phyloP scores from a whole-genome alignment of 805 yeast species.

The Starmera quercuum region DNA sequence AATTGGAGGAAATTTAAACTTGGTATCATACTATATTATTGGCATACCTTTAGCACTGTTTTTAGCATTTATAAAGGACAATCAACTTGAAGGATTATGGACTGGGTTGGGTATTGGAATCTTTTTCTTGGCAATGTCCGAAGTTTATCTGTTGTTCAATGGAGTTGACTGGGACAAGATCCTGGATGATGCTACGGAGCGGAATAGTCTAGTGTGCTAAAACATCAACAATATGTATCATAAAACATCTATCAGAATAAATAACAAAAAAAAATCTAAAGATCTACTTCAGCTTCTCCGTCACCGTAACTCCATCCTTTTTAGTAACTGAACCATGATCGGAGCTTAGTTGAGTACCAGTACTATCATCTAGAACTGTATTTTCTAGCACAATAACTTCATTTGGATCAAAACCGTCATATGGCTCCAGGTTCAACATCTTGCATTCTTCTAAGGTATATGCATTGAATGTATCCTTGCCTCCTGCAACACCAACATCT shows the following conservation, averaged over 20 bases:
- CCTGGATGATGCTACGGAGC: slow-evolving; percentile 25
- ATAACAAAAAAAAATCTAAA: no score
- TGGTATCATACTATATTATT: slow-evolving; percentile 51
- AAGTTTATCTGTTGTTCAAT: slow-evolving; percentile 27
- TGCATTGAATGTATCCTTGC: slow-evolving; percentile 19
- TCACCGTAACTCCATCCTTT: no score
- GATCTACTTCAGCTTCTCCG: background rate
- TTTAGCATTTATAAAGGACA: slow-evolving; percentile 39
- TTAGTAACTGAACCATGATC: no score
- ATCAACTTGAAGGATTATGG: slow-evolving; percentile 59
- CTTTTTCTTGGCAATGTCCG: slow-evolving; percentile 32
- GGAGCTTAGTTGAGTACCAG: no score
- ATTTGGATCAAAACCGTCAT: slow-evolving; percentile 7
- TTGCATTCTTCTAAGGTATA: slow-evolving; percentile 22
- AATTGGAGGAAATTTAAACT: slow-evolving; percentile 57
- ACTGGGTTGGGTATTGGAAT: slow-evolving; percentile 52
- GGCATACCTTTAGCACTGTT: slow-evolving; percentile 57
- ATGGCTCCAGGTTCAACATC: slow-evolving; percentile 13
- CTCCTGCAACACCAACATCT: slow-evolving; percentile 11
- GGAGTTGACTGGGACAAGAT: slow-evolving; percentile 43
- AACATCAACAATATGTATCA: background rate
- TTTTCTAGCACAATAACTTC: slow-evolving; percentile 4
- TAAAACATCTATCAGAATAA: no score
- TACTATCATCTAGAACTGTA: background rate
- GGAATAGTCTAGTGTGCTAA: slow-evolving; percentile 2